Base-by-base conservation (phyloP, 2,329 filamentous ascomycete species). In the Fonsecaea erecta region DNA sequence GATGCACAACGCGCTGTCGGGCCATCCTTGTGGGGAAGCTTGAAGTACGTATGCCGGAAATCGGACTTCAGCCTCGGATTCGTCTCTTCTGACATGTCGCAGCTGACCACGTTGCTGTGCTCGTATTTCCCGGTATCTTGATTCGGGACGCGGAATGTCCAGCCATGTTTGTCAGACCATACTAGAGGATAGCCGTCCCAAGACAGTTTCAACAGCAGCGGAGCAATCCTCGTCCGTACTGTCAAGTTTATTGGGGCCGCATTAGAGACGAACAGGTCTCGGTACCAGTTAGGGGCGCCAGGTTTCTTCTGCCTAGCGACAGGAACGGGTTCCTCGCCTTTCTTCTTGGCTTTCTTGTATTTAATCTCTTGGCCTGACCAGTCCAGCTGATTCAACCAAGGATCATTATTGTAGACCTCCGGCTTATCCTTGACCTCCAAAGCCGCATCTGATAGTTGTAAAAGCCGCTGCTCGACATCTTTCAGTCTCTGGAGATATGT, bases 201-300 rank as follows among this genome's bases (percentile, higher is more conserved):
- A 0, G 90, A 84, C 52, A 99, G 80, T 68, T 89, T 90, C 5
- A 99, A 81, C 12, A 99, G 80, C 18, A 99, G 80, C 0, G 95
- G 93, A 0, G 95, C 91, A 72, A 97, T 88, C 60, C 96, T 87
- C 35, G 93, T 96, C 52, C 96, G 87, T 0, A 98, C 93, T 0
- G 91, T 92, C 18, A 99, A 80, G 65, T 83, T 88, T 63, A 97
- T 95, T 0, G 78, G 52, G 85, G 85, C 0, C 8, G 84, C 80
- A 64, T 88, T 85, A 26, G 80, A 88, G 63, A 87, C 92, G 72
- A 96, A 97, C 1, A 99, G 81, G 75, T 93, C 92, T 74, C 95
- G 97, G 79, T 97, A 99, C 95, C 95, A 99, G 70, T 90, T 85
- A 0, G 95, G 95, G 90, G 91, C 95, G 14, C 95, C 95, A 0